A percentile compares a stretch with the other conserved stretches of the same genome.
Evolutionary conservation across 2,329 filamentous ascomycete species (phyloP).

Genomic region (Colletotrichum sp.): DNA sequence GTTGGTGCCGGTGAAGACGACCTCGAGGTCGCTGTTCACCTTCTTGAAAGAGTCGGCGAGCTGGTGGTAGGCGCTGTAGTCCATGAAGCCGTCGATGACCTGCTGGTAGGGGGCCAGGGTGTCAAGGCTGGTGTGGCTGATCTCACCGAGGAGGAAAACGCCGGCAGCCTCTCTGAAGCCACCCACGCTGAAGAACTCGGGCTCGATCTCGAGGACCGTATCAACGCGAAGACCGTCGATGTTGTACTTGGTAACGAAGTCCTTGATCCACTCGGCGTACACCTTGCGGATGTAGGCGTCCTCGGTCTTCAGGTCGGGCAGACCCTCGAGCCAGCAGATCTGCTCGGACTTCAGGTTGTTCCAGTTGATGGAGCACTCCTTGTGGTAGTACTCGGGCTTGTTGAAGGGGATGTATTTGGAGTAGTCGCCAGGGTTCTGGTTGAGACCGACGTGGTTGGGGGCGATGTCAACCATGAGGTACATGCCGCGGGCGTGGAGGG

Average conservation of each 20-base stretch:
- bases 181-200: constrained; percentile 55
- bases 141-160: constrained; percentile 66
- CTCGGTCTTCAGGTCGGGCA: constrained; percentile 68
- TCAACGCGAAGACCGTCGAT: constrained; percentile 69
- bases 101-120: constrained; percentile 59
- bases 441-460: constrained; percentile 52
- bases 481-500: constrained; percentile 57
- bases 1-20: constrained; percentile 29
- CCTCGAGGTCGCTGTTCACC: constrained; percentile 25
- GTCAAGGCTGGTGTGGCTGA: constrained; percentile 56
- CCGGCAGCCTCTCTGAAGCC: constrained; percentile 58
- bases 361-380: constrained; percentile 64
- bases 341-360: constrained; percentile 51
- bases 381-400: constrained; percentile 63
- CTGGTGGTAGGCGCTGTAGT: constrained; percentile 59
- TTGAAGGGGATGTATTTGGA: constrained; percentile 43
- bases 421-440: constrained; percentile 24
- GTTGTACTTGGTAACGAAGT: constrained; percentile 64
- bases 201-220: constrained; percentile 65
- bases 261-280: constrained; percentile 64
- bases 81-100: constrained; percentile 61
- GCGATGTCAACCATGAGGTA: constrained; percentile 63
- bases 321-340: constrained; percentile 59
- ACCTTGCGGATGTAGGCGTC: constrained; percentile 49
- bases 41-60: neutral